phyloP scores from a whole-genome alignment of 768 basidiomycete species.

The Myochromella boudieri region DNA sequence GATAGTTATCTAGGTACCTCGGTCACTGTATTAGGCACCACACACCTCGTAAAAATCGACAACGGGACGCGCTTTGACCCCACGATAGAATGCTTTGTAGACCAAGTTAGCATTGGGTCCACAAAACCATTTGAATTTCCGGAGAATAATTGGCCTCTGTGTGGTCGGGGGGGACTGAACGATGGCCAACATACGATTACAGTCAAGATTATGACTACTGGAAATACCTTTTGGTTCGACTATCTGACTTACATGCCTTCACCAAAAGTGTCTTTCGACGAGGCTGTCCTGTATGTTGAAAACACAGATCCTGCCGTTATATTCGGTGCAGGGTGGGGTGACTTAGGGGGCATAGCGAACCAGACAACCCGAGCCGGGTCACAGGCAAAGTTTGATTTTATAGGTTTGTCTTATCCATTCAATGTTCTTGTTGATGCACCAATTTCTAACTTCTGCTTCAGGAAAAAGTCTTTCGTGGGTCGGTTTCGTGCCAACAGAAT shows the following conservation, averaged over 20 bases:
- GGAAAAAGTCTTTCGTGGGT: constrained; percentile 10
- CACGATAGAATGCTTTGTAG: constrained; percentile 26
- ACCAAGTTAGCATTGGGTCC: constrained; percentile 17
- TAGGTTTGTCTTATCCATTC: not conserved
- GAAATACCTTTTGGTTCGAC: constrained; percentile 31
- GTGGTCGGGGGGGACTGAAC: constrained; percentile 10
- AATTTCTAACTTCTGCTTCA: not conserved
- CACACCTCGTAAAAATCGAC: constrained; percentile 8
- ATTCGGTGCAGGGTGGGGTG: constrained; percentile 1
- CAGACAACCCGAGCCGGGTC: constrained; percentile 3
- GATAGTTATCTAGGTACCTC: constrained; percentile 7
- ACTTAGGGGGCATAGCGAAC: constrained; percentile 1
- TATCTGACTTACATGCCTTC: constrained; percentile 25
- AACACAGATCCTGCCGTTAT: constrained; percentile 3
- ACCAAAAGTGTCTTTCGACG: not conserved
- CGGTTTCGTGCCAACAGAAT: constrained; percentile 9
- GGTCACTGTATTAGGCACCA: constrained; percentile 21
- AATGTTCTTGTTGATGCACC: not conserved
- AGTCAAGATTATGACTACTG: constrained; percentile 18
- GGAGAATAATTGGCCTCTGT: constrained; percentile 23
- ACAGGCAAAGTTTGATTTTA: constrained; percentile 4
- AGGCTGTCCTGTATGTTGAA: constrained; percentile 8
- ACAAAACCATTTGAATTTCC: constrained; percentile 5
- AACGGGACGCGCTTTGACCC: constrained; percentile 17
- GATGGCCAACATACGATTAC: constrained; percentile 24